phyloP scores from a whole-genome alignment of 2,329 filamentous ascomycete species.

The Xylaria sp. region DNA sequence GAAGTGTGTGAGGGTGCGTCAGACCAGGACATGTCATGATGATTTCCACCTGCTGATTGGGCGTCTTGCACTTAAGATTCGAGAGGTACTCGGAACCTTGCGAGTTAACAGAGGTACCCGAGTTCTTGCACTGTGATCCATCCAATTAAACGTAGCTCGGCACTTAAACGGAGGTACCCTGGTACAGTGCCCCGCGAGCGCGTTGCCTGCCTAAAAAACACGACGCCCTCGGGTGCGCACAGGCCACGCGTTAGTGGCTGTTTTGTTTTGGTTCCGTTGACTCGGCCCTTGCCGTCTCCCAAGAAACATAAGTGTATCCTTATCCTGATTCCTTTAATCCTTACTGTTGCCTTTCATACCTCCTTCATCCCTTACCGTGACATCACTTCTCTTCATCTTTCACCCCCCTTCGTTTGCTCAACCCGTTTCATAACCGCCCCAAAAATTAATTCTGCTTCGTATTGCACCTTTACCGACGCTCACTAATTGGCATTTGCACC shows the following conservation, averaged over 20 bases:
- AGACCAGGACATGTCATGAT: neutral
- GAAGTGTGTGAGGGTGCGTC: neutral
- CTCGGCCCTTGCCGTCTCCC: neutral
- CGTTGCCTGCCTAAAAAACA: neutral
- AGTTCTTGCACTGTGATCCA: no score
- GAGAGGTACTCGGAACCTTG: no score
- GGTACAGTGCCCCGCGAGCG: neutral
- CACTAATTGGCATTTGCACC: conserved; percentile 7
- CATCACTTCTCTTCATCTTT: conserved; percentile 1
- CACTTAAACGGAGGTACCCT: neutral
- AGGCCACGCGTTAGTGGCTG: neutral
- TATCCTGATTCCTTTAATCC: neutral
- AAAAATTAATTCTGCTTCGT: neutral
- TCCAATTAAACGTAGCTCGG: no score
- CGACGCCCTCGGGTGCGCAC: neutral
- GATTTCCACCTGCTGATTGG: neutral
- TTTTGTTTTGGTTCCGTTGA: neutral
- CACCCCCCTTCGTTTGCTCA: neutral
- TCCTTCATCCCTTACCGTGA: conserved; percentile 18
- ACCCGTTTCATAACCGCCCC: conserved; percentile 9
- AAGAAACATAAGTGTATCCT: neutral
- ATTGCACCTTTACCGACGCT: conserved; percentile 3
- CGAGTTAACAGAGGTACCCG: no score
- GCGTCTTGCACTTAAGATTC: neutral
- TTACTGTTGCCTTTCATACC: neutral